Evolutionary conservation across 2,329 filamentous ascomycete species (phyloP).

Genomic region (Paracamarosporium sp.): DNA sequence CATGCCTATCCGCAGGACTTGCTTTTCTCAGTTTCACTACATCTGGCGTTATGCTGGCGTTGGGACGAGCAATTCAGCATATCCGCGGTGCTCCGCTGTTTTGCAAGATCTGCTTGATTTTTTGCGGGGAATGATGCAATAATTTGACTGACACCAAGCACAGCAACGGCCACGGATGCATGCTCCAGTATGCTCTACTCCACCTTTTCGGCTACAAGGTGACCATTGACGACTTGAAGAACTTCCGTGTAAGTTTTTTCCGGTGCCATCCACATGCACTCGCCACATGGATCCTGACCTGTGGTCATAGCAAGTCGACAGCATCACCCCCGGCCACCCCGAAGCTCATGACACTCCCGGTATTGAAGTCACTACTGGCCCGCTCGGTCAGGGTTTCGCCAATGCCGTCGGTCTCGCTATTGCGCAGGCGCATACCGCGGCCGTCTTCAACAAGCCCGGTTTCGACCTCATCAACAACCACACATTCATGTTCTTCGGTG

Average conservation of each 20-base stretch:
- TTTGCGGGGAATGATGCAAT: constrained; percentile 1
- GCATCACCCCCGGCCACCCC: constrained; percentile 93
- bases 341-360: constrained; percentile 96
- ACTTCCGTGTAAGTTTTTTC: constrained; percentile 82
- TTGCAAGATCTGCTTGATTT: constrained; percentile 2
- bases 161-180: constrained; percentile 98
- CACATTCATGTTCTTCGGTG: constrained; percentile 96
- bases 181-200: constrained; percentile 98
- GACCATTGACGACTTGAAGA: constrained; percentile 89
- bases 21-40: constrained; percentile 14
- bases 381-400: constrained; percentile 94
- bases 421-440: constrained; percentile 89
- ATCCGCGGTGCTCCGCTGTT: constrained; percentile 23
- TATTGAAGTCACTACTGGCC: constrained; percentile 97
- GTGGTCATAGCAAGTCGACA: constrained; percentile 65
- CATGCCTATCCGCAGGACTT: constrained; percentile 14
- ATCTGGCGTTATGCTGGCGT: constrained; percentile 1
- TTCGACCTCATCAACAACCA: constrained; percentile 94
- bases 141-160: constrained; percentile 22
- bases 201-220: constrained; percentile 93
- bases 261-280: constrained; percentile 54
- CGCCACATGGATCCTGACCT: constrained; percentile 30
- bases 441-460: constrained; percentile 94
- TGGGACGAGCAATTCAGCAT: constrained; percentile 6
- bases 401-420: constrained; percentile 98